Percentiles rank a stretch among this genome's conserved stretches.
Evolutionary conservation across 305 asterid genomes (phyloP).

Genomic region (Fraxinus angustifolia): DNA sequence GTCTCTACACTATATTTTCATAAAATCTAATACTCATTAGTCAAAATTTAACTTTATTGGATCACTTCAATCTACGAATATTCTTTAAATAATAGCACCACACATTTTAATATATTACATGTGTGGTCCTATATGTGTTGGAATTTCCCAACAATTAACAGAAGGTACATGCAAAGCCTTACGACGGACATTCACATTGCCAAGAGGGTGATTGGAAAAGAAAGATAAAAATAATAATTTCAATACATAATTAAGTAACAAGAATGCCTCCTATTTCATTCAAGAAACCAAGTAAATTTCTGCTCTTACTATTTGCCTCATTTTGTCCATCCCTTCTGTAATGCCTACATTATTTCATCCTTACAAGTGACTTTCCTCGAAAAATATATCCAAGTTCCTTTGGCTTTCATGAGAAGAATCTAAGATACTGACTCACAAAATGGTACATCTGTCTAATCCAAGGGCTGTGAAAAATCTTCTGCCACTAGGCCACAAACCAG

Average conservation of each 20-base stretch:
- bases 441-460: slow-evolving; percentile 74
- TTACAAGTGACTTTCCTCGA: background rate
- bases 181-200: background rate
- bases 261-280: background rate
- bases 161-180: background rate
- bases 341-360: background rate
- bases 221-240: background rate
- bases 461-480: slow-evolving; percentile 50
- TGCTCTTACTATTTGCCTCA: background rate
- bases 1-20: too few species aligned
- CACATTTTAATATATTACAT: too few species aligned
- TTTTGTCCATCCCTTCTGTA: background rate
- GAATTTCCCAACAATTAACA: background rate
- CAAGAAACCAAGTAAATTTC: background rate
- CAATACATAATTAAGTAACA: background rate
- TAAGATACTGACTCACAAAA: slow-evolving; percentile 43
- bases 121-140: too few species aligned
- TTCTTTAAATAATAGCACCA: too few species aligned
- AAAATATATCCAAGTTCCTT: background rate
- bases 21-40: too few species aligned
- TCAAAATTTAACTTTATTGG: too few species aligned
- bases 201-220: background rate
- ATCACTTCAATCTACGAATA: too few species aligned
- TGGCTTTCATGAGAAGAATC: background rate
- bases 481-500: slow-evolving; percentile 53